Conservation (phyloP, 306 rosid species). For the Amphicarpaea edgeworthii region DNA sequence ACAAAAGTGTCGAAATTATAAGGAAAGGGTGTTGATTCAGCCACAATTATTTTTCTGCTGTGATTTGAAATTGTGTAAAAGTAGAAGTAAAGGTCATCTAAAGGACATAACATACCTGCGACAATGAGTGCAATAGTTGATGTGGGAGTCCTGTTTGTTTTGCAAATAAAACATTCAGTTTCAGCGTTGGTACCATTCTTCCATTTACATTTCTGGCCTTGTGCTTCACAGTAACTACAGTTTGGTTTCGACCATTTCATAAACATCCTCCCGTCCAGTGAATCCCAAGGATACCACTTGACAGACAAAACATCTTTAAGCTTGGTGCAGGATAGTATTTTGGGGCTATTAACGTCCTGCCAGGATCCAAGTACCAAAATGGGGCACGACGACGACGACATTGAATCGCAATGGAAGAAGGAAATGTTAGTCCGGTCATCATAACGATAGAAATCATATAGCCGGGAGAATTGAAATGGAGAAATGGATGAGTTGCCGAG, state of each 20-base stretch:
- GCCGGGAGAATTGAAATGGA: no score
- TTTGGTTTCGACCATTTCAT: background rate
- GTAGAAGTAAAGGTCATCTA: background rate
- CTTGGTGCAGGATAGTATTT: constrained; percentile 25
- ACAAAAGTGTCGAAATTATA: background rate
- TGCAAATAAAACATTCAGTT: background rate
- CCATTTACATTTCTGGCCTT: constrained; percentile 8
- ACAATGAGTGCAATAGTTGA: background rate
- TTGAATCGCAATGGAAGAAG: constrained; percentile 40
- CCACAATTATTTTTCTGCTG: no score
- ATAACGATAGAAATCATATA: no score
- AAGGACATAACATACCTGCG: background rate
- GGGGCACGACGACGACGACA: background rate
- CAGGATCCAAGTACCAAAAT: background rate
- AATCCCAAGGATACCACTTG: background rate
- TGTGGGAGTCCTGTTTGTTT: background rate
- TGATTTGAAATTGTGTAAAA: background rate
- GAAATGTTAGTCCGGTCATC: no score
- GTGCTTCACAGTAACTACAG: constrained; percentile 14
- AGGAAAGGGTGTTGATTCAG: background rate
- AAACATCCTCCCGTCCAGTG: background rate
- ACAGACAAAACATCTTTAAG: background rate
- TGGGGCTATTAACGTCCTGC: background rate
- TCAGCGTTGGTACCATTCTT: background rate
- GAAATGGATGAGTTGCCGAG: no score